A percentile compares a stretch with the other conserved stretches of the same genome.
Evolutionary conservation across 2,329 filamentous ascomycete species (phyloP).

Genomic region (Stagonosporopsis rhizophila): DNA sequence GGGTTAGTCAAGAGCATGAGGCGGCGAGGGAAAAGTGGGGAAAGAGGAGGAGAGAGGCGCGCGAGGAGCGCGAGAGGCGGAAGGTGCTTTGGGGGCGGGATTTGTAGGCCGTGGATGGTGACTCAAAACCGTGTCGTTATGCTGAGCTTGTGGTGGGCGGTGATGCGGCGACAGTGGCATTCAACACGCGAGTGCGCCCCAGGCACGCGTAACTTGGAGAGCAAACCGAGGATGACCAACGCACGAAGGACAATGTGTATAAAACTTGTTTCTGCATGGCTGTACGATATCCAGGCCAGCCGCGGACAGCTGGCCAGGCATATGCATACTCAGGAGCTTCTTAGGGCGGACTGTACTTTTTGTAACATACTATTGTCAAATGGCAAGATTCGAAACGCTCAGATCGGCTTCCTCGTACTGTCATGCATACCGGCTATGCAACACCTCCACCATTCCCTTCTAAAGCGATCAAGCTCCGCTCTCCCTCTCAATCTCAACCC

Average conservation of each 20-base stretch:
- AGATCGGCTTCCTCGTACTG: not conserved
- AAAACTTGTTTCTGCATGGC: slow-evolving; percentile 16
- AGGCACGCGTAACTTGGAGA: not conserved
- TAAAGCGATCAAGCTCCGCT: not conserved
- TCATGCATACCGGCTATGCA: not conserved
- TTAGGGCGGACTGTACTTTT: slow-evolving; percentile 8
- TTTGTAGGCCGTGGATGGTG: slow-evolving; percentile 48
- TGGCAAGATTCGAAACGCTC: slow-evolving; percentile 2
- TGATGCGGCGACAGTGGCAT: not conserved
- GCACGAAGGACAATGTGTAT: slow-evolving; percentile 1
- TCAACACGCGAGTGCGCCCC: too few species aligned
- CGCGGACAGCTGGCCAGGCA: not conserved
- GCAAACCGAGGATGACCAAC: not conserved
- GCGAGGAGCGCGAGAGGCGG: slow-evolving; percentile 66
- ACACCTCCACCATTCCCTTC: not conserved
- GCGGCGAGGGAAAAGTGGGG: slow-evolving; percentile 68
- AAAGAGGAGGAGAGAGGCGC: slow-evolving; percentile 63
- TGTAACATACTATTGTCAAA: slow-evolving; percentile 17
- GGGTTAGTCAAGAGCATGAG: slow-evolving; percentile 58
- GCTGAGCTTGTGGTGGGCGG: not conserved
- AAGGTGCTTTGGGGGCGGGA: slow-evolving; percentile 68
- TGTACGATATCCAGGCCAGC: slow-evolving; percentile 17
- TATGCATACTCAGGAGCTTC: slow-evolving; percentile 19
- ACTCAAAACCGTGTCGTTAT: not conserved
- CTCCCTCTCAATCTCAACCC: slow-evolving; percentile 18